Evolutionary conservation across 805 yeast species (phyloP).

Genomic region (Yarrowia sp.): DNA sequence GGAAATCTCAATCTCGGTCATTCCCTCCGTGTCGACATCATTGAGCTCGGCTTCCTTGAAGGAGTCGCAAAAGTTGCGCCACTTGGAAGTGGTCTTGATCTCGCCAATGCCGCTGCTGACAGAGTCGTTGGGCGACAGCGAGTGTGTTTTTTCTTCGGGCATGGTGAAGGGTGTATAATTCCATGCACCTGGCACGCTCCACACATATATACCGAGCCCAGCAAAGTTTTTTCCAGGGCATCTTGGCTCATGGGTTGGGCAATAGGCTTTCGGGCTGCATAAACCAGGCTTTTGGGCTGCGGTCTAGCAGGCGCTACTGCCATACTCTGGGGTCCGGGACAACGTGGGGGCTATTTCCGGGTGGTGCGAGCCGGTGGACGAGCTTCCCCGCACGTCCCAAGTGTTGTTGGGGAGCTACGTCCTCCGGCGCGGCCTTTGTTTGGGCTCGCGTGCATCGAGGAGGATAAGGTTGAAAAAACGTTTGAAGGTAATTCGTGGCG

Average conservation of each 20-base stretch:
- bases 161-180: neutral
- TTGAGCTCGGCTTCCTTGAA: slow-evolving; percentile 45
- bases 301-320: neutral
- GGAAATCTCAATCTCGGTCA: slow-evolving; percentile 47
- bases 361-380: too few species aligned
- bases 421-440: neutral
- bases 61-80: slow-evolving; percentile 41
- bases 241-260: neutral
- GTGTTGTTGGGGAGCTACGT: slow-evolving; percentile 4
- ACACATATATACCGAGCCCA: slow-evolving; percentile 4
- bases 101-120: slow-evolving; percentile 11
- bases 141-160: slow-evolving; percentile 9
- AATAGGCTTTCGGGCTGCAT: neutral
- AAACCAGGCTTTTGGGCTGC: neutral
- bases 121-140: slow-evolving; percentile 25
- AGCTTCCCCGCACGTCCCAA: slow-evolving; percentile 6
- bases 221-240: slow-evolving; percentile 21
- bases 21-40: slow-evolving; percentile 36
- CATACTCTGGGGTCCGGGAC: slow-evolving; percentile 2
- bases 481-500: neutral
- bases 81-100: slow-evolving; percentile 27
- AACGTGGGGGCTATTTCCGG: neutral
- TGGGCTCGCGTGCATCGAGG: slow-evolving; percentile 24
- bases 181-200: slow-evolving; percentile 2
- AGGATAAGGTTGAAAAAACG: slow-evolving; percentile 1